Conservation (phyloP, 495 filamentous ascomycete species). For the Neurospora africana region DNA sequence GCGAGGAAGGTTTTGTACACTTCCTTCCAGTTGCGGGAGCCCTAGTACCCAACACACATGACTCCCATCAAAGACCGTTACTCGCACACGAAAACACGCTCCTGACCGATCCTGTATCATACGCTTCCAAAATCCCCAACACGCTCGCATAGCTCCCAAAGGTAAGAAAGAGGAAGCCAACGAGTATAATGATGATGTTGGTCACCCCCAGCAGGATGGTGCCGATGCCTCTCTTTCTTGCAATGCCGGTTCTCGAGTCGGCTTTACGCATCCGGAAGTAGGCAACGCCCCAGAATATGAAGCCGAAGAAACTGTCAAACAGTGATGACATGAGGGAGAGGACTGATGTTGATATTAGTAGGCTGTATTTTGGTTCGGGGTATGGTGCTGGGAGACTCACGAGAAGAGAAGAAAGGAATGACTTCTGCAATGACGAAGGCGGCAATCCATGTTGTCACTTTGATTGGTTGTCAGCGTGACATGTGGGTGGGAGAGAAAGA, state of each 20-base stretch:
- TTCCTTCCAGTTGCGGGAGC: neutral
- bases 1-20: neutral
- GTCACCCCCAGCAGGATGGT: slow-evolving; percentile 52
- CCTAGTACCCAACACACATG: neutral
- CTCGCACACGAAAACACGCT: slow-evolving; percentile 54
- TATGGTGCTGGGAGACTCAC: slow-evolving; percentile 14
- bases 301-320: slow-evolving; percentile 88
- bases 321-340: slow-evolving; percentile 79
- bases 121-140: slow-evolving; percentile 54
- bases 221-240: slow-evolving; percentile 46
- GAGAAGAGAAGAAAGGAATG: slow-evolving; percentile 81
- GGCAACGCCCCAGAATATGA: slow-evolving; percentile 88
- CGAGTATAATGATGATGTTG: slow-evolving; percentile 58
- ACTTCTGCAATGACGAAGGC: slow-evolving; percentile 82
- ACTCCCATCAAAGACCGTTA: slow-evolving; percentile 37
- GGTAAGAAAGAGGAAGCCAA: slow-evolving; percentile 65
- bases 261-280: slow-evolving; percentile 71
- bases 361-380: neutral
- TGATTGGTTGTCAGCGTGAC: slow-evolving; percentile 11
- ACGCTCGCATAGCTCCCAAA: slow-evolving; percentile 73
- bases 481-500: too few relatives aligned
- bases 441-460: slow-evolving; percentile 55
- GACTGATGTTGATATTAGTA: slow-evolving; percentile 25
- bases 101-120: slow-evolving; percentile 41
- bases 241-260: slow-evolving; percentile 53